These are phyloP conservation scores for Arthrobotrys pseudoclavata DNA, from an alignment of 2,329 filamentous ascomycete genomes.

Conservation along the genomic window DNA sequence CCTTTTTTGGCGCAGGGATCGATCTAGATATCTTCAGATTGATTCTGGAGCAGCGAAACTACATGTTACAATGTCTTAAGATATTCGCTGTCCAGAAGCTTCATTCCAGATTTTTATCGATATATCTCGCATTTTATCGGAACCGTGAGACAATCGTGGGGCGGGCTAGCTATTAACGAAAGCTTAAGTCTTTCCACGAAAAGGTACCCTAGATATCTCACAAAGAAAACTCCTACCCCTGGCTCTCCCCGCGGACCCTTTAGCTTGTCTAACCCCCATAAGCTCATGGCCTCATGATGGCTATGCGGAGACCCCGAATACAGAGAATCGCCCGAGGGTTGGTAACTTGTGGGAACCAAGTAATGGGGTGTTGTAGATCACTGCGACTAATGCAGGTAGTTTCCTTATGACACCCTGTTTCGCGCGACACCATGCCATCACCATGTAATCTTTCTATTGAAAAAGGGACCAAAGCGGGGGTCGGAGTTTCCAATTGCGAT, in stretches of 20 bases:
- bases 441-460: background rate
- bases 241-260: slow-evolving; percentile 17
- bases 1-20: background rate
- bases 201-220: background rate
- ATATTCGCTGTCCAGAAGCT: background rate
- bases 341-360: background rate
- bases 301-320: slow-evolving; percentile 33
- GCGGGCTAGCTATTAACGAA: background rate
- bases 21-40: slow-evolving; percentile 2
- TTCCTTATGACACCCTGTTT: slow-evolving; percentile 4
- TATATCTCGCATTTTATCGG: background rate
- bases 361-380: slow-evolving; percentile 13
- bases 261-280: slow-evolving; percentile 6
- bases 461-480: background rate
- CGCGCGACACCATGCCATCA: slow-evolving; percentile 7
- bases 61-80: background rate
- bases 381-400: slow-evolving; percentile 2
- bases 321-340: slow-evolving; percentile 31
- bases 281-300: slow-evolving; percentile 25
- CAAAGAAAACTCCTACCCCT: slow-evolving; percentile 2
- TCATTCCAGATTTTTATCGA: background rate
- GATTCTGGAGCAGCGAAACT: background rate
- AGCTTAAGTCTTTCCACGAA: background rate
- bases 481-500: background rate
- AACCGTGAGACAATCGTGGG: background rate